These are phyloP conservation scores for Cenchrus fungigraminus DNA, from an alignment of 176 grass and related monocot species.

Conservation along the genomic window DNA sequence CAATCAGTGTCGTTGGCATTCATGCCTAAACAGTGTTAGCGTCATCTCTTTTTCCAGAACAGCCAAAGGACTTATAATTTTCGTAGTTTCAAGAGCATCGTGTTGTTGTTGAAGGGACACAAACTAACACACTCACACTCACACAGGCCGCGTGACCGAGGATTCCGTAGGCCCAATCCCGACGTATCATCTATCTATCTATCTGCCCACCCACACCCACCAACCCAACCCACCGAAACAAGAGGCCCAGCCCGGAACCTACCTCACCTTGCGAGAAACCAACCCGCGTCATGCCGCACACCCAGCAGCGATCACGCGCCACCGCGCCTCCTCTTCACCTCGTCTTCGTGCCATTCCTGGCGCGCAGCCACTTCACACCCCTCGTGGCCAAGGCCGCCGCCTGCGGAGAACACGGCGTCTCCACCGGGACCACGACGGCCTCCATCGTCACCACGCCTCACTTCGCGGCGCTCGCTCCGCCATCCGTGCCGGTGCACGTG, in stretches of 20 bases:
- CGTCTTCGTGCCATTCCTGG: slow-evolving; percentile 55
- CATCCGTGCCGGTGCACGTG: slow-evolving; percentile 9
- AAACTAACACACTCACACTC: no score
- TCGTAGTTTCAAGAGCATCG: no score
- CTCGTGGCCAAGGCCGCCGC: slow-evolving; percentile 30
- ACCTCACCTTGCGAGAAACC: background rate
- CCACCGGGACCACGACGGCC: background rate
- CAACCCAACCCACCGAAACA: background rate
- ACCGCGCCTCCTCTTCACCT: slow-evolving; percentile 31
- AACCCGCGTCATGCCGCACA: background rate
- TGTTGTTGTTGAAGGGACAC: no score
- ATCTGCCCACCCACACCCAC: no score
- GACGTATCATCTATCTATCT: no score
- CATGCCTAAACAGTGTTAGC: no score
- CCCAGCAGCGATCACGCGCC: no score
- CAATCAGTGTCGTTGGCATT: no score
- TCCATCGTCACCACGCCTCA: slow-evolving; percentile 45
- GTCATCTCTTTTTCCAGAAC: no score
- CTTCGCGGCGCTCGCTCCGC: slow-evolving; percentile 26
- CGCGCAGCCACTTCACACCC: slow-evolving; percentile 52
- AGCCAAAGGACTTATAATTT: no score
- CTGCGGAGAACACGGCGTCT: background rate
- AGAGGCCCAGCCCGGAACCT: background rate
- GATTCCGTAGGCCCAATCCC: slow-evolving; percentile 22
- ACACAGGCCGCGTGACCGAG: no score